phyloP scores from a whole-genome alignment of 345 rosid genomes.

The Microthlaspi erraticum region DNA sequence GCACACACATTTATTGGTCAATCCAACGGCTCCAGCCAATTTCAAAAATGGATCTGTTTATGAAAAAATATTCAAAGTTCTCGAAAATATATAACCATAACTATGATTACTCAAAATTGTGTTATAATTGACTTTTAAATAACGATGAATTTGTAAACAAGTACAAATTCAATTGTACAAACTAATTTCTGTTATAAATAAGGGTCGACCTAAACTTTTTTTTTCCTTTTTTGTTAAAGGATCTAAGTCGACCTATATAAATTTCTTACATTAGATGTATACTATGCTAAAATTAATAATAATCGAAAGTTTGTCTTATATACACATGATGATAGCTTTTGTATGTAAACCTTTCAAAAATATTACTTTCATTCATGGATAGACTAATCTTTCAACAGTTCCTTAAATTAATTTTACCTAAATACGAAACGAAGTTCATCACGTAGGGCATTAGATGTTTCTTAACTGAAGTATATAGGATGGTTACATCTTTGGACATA shows the following conservation, averaged over 20 bases:
- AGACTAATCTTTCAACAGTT: not conserved
- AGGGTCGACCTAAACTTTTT: slow-evolving; percentile 2
- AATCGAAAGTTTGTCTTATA: not conserved
- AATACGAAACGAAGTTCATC: not conserved
- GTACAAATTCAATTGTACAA: not conserved
- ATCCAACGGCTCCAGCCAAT: slow-evolving; percentile 22
- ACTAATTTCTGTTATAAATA: not conserved
- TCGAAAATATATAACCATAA: not conserved
- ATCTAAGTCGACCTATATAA: slow-evolving; percentile 10
- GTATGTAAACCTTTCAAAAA: not conserved
- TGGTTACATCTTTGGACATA: slow-evolving; percentile 20
- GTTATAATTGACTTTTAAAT: not conserved
- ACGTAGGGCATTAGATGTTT: slow-evolving; percentile 19
- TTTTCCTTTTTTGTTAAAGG: too few relatives aligned
- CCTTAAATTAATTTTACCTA: too few relatives aligned
- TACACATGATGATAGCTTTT: slow-evolving; percentile 3
- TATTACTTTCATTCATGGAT: slow-evolving; percentile 1
- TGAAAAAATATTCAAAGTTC: not conserved
- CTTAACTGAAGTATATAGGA: not conserved
- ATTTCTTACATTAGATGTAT: not conserved
- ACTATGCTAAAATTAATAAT: not conserved
- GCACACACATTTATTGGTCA: slow-evolving; percentile 7
- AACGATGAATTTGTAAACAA: not conserved
- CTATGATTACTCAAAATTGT: not conserved
- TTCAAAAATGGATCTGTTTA: not conserved